A percentile compares a stretch with the other conserved stretches of the same genome.
Conservation (phyloP, 257 asterid genomes). For the Solanum commersonii region DNA sequence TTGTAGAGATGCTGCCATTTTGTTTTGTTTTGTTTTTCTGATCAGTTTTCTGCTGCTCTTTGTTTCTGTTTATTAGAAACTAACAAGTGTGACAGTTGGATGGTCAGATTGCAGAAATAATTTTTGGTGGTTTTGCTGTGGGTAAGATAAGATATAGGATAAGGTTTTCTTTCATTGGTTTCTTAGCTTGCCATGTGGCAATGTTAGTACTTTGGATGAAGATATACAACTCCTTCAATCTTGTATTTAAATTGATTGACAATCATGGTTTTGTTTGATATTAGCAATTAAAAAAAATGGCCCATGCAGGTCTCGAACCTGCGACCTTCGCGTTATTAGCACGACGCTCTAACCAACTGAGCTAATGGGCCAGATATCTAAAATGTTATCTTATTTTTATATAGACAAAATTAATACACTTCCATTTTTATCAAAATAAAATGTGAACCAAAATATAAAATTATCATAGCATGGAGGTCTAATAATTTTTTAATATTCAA, state of each 20-base stretch:
- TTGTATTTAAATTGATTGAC: conserved; percentile 9
- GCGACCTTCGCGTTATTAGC: conserved; percentile 18
- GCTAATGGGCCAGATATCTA: neutral
- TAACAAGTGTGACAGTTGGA: conserved; percentile 1
- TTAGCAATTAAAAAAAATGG: neutral
- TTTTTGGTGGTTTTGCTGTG: conserved; percentile 36
- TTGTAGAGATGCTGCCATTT: conserved; percentile 82
- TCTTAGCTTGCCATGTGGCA: conserved; percentile 37
- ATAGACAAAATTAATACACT: fast-evolving
- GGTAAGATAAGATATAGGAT: conserved; percentile 69
- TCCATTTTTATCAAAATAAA: too few species aligned
- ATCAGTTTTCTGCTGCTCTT: neutral
- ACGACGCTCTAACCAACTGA: conserved; percentile 21
- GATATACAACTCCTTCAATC: conserved; percentile 8
- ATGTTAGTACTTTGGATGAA: conserved; percentile 18
- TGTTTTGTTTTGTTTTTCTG: neutral
- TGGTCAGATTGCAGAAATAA: conserved; percentile 2
- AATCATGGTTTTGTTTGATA: neutral
- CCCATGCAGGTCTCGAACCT: neutral
- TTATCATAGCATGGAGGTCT: neutral
- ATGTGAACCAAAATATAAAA: too few species aligned
- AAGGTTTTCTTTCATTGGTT: conserved; percentile 45
- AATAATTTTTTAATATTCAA: neutral
- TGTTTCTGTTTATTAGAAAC: conserved; percentile 7
- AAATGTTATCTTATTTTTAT: fast-evolving